These are phyloP conservation scores for Coleophoma eucalyptorum DNA, from an alignment of 2,329 filamentous ascomycete genomes.

Conservation along the genomic window DNA sequence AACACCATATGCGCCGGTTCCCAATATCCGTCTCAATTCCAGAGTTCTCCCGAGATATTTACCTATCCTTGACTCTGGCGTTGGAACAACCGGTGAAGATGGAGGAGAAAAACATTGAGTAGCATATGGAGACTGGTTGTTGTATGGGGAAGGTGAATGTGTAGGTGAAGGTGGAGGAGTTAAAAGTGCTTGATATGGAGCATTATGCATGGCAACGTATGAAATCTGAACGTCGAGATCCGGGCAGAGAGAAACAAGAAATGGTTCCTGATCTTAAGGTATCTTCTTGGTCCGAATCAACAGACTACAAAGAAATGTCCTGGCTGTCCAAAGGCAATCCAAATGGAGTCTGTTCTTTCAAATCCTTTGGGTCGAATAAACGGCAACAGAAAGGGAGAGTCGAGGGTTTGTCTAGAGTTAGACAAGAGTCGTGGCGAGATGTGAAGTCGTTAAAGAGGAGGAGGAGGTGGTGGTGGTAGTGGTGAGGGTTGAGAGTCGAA, in stretches of 20 bases:
- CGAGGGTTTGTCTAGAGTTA: neutral
- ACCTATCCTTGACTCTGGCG: conserved; percentile 84
- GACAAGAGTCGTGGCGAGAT: conserved; percentile 1
- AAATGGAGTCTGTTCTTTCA: conserved; percentile 1
- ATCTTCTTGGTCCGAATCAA: conserved; percentile 14
- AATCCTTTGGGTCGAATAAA: neutral
- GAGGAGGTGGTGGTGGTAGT: conserved; percentile 5
- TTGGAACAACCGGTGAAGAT: conserved; percentile 16
- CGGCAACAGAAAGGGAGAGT: neutral
- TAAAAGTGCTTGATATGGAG: conserved; percentile 3
- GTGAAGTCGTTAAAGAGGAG: conserved; percentile 1
- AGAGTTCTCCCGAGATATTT: conserved; percentile 66
- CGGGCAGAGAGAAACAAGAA: conserved; percentile 9
- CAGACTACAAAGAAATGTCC: conserved; percentile 16
- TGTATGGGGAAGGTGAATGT: neutral
- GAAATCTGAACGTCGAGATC: conserved; percentile 13
- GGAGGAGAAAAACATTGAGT: conserved; percentile 1
- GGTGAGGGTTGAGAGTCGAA: conserved; percentile 3
- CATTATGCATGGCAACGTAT: conserved; percentile 24
- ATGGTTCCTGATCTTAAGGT: conserved; percentile 4
- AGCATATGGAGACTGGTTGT: conserved; percentile 1
- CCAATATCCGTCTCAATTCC: conserved; percentile 80
- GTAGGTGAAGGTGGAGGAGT: conserved; percentile 5
- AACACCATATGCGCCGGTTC: conserved; percentile 93
- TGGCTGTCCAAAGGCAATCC: conserved; percentile 1